Conservation (phyloP, 2,329 filamentous ascomycete species). For the Alternaria arborescens region DNA sequence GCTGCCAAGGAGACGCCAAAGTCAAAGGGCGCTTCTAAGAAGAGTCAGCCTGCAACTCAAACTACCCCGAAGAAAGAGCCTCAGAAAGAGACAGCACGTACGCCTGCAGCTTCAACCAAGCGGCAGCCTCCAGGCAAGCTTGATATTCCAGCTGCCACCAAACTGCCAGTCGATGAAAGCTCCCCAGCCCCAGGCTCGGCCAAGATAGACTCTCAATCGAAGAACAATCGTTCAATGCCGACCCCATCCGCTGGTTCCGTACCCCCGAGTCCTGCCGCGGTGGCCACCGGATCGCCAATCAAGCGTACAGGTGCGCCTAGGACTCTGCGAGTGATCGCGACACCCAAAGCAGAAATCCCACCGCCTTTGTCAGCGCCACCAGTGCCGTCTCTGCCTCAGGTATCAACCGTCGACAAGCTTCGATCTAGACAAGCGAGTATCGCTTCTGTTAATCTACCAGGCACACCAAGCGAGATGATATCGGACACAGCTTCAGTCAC, state of each 20-base stretch:
- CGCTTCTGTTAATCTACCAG: constrained; percentile 69
- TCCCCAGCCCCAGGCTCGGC: constrained; percentile 19
- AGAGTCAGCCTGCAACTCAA: constrained; percentile 20
- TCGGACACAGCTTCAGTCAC: constrained; percentile 81
- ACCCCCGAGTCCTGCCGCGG: constrained; percentile 63
- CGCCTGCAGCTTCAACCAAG: constrained; percentile 33
- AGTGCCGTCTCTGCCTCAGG: constrained; percentile 40
- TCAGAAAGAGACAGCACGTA: constrained; percentile 13
- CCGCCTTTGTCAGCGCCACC: constrained; percentile 50
- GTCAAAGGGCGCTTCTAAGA: constrained; percentile 30
- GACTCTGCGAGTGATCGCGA: constrained; percentile 74
- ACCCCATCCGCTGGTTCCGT: constrained; percentile 59
- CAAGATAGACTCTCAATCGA: constrained; percentile 38
- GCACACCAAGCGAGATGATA: constrained; percentile 77
- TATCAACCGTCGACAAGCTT: constrained; percentile 52
- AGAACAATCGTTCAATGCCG: constrained; percentile 36
- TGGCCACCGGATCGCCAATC: constrained; percentile 55
- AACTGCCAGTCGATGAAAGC: constrained; percentile 30
- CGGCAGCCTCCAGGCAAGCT: constrained; percentile 58
- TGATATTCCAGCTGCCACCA: constrained; percentile 55
- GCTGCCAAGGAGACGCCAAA: constrained; percentile 31
- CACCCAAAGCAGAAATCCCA: constrained; percentile 68
- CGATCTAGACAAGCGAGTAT: constrained; percentile 63
- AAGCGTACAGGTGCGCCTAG: constrained; percentile 61
- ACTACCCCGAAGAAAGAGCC: constrained; percentile 21